A percentile compares a stretch with the other conserved stretches of the same genome.
Conservation (phyloP, 1,139 yeast genomes). For the Scheffersomyces lignicola region DNA sequence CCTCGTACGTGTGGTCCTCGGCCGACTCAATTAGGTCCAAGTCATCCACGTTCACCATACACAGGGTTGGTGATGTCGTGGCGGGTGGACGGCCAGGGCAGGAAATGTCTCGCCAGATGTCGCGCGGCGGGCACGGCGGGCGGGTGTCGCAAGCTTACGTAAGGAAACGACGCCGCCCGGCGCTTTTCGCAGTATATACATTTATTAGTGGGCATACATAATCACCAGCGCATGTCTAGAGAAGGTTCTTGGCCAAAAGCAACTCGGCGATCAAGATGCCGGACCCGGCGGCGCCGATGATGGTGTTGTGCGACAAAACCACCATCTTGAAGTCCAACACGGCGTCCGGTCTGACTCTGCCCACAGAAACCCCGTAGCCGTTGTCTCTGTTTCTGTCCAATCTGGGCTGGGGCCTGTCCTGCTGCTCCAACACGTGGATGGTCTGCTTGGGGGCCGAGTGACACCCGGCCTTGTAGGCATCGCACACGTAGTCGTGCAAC, state of each 20-base stretch:
- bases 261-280: slow-evolving; percentile 95
- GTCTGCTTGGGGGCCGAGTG: slow-evolving; percentile 91
- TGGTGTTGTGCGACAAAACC: slow-evolving; percentile 91
- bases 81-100: too few species aligned
- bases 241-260: slow-evolving; percentile 70
- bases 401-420: slow-evolving; percentile 97
- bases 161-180: too few species aligned
- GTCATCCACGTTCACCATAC: not conserved
- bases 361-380: slow-evolving; percentile 95
- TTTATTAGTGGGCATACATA: too few species aligned
- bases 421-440: slow-evolving; percentile 86
- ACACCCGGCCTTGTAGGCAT: slow-evolving; percentile 75
- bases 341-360: slow-evolving; percentile 91
- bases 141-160: too few species aligned
- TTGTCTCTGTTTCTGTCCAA: slow-evolving; percentile 93
- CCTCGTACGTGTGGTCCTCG: slow-evolving; percentile 50
- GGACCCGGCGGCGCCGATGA: slow-evolving; percentile 99
- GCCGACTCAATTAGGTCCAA: slow-evolving; percentile 28
- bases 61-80: too few species aligned
- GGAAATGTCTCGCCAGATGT: too few species aligned
- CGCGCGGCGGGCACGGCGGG: too few species aligned
- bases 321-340: slow-evolving; percentile 95
- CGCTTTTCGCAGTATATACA: too few species aligned
- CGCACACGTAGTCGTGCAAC: slow-evolving; percentile 76
- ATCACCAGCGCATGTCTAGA: too few species aligned